Evolutionary conservation across 768 basidiomycete genomes (phyloP).

Genomic region (Lactifluus volemus): DNA sequence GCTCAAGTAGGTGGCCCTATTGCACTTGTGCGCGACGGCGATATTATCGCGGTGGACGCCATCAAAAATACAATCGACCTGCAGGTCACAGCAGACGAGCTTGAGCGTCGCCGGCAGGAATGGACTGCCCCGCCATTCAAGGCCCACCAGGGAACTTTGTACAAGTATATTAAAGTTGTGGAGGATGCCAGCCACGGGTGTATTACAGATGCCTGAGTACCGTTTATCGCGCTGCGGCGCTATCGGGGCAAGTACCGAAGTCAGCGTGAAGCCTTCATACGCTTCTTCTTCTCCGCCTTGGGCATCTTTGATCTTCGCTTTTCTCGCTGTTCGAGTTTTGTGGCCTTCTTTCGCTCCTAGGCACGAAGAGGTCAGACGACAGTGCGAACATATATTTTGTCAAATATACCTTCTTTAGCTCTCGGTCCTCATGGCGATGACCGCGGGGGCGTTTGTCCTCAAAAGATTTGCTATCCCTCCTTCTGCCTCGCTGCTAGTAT

Average conservation of each 20-base stretch:
- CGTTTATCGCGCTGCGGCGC: not conserved
- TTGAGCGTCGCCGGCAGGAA: conserved; percentile 55
- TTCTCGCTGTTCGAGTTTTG: conserved; percentile 81
- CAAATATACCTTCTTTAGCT: conserved; percentile 69
- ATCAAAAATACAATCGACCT: conserved; percentile 77
- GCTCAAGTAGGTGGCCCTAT: conserved; percentile 93
- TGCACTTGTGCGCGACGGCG: conserved; percentile 82
- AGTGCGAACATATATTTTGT: not conserved
- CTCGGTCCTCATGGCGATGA: conserved; percentile 87
- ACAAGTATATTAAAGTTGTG: conserved; percentile 84
- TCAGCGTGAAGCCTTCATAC: conserved; percentile 46
- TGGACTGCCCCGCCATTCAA: conserved; percentile 89
- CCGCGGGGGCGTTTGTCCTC: conserved; percentile 62
- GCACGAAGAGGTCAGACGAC: conserved; percentile 8
- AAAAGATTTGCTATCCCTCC: conserved; percentile 28
- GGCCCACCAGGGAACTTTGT: conserved; percentile 71
- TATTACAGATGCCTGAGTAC: conserved; percentile 67
- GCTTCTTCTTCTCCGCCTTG: conserved; percentile 88
- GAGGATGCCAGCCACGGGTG: conserved; percentile 90
- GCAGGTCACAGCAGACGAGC: conserved; percentile 68
- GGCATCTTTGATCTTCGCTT: conserved; percentile 90
- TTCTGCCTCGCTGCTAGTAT: conserved; percentile 31
- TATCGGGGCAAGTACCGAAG: not conserved
- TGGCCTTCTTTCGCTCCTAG: conserved; percentile 87
- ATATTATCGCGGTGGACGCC: conserved; percentile 82